Evolutionary conservation across 2,329 filamentous ascomycete species (phyloP).

Genomic region (Grosmannia clavigera): DNA sequence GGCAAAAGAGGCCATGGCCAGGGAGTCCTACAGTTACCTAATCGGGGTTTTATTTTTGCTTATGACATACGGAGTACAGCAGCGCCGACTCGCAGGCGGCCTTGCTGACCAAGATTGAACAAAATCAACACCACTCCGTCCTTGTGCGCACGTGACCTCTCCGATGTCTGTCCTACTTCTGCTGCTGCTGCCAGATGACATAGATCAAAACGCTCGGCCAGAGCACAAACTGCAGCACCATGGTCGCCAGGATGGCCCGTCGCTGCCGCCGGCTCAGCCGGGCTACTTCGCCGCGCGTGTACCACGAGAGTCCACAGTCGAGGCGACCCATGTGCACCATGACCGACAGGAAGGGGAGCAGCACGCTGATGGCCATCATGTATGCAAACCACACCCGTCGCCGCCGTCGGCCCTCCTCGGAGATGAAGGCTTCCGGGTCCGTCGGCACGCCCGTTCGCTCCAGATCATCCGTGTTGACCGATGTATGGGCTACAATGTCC

Average conservation of each 20-base stretch:
- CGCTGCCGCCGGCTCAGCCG: slow-evolving; percentile 25
- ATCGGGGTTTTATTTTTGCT: no score
- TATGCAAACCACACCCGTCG: slow-evolving; percentile 25
- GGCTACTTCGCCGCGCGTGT: slow-evolving; percentile 31
- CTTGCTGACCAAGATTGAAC: no score
- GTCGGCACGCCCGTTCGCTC: slow-evolving; percentile 10
- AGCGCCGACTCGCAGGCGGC: no score
- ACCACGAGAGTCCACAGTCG: slow-evolving; percentile 34
- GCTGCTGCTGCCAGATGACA: slow-evolving; percentile 10
- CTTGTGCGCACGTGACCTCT: no score
- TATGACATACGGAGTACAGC: no score
- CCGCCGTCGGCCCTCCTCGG: slow-evolving; percentile 17
- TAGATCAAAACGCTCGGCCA: slow-evolving; percentile 13
- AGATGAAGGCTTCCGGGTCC: slow-evolving; percentile 16
- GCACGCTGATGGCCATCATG: slow-evolving; percentile 25
- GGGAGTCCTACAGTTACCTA: no score
- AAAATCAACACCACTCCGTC: no score
- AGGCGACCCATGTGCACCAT: slow-evolving; percentile 32
- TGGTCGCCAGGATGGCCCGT: slow-evolving; percentile 22
- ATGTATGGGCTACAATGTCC: slow-evolving; percentile 4
- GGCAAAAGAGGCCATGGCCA: no score
- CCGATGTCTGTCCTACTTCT: neutral
- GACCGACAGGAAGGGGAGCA: slow-evolving; percentile 34
- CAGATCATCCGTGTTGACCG: neutral
- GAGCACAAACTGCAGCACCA: slow-evolving; percentile 14